These are phyloP conservation scores for Cucurbita pepo DNA, from an alignment of 306 rosid species.

Conservation along the genomic window DNA sequence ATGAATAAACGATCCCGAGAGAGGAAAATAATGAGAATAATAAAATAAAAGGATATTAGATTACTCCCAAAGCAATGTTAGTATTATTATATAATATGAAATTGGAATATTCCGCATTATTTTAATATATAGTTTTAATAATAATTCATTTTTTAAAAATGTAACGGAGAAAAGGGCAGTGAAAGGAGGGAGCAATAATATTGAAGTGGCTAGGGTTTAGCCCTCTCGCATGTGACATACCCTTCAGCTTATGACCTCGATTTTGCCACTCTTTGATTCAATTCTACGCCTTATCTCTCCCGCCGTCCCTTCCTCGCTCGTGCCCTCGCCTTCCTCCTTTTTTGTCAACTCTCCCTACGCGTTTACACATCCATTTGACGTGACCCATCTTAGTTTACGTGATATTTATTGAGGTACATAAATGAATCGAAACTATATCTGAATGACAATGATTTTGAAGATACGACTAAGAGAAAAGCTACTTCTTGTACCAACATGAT, in stretches of 20 bases:
- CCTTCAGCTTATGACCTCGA: neutral
- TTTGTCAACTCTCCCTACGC: neutral
- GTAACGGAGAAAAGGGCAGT: neutral
- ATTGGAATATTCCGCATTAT: neutral
- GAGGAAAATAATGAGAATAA: neutral
- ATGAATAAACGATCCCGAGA: constrained; percentile 1
- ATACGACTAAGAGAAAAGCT: too few relatives aligned
- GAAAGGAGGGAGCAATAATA: neutral
- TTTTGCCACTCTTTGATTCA: neutral
- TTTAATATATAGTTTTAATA: neutral
- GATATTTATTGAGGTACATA: too few relatives aligned
- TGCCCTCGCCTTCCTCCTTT: neutral
- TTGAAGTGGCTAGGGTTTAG: neutral
- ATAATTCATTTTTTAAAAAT: too few relatives aligned
- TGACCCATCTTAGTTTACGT: too few relatives aligned
- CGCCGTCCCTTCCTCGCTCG: neutral
- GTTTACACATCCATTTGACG: too few relatives aligned
- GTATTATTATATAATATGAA: neutral
- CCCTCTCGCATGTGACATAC: neutral
- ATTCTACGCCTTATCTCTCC: neutral
- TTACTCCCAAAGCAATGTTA: constrained; percentile 3
- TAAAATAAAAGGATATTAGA: neutral
- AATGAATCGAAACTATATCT: too few relatives aligned
- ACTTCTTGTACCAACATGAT: too few relatives aligned
- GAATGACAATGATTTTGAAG: too few relatives aligned